Base-by-base conservation (phyloP, 2,329 filamentous ascomycete genomes). In the Lecanicillium sp. region DNA sequence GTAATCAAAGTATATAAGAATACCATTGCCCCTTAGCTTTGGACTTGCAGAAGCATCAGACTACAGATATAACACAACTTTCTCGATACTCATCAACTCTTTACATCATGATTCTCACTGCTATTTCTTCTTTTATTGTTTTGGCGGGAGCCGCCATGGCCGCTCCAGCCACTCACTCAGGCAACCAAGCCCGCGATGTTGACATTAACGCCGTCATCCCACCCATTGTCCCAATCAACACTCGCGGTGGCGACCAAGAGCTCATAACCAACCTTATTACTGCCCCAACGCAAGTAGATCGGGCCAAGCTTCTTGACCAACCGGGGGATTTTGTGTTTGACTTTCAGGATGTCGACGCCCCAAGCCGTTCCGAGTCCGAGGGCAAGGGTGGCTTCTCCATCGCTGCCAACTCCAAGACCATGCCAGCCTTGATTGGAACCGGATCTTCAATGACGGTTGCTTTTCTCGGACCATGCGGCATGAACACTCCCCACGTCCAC, bases 401-500 rank as follows among this genome's bases (percentile, higher is more conserved):
- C 22, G 53, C 61, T 6, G 65, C 69, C 28, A 65, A 65, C 35
- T 54, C 68, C 37, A 60, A 63, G 45, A 67, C 65, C 18, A 70
- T 72, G 54, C 70, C 69, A 0, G 65, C 68, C n/a, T 60, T 74
- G 14, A 62, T 70, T 39, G 64, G 65, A 42, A 69, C 64, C 19
- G 64, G 63, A 18, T 59, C 61, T 14, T 58, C 59, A 42, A 68
- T 68, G 58, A 65, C 67, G 3, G 55, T 73, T 14, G 70, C 65
- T 32, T 70, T 69, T 54, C 54, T 73, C 37, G 63, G 62, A 14
- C 60, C 59, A 19, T 74, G 68, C 51, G 68, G 65, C 40, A 66
- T 73, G 52, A 71, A 70, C 54, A 71, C 65, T 4, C 63, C 64
- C 4, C 68, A 71, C 51, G 59, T 64, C 1, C 68, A 71, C 50